Base-by-base conservation (phyloP, 2,329 filamentous ascomycete genomes). In the Myriosclerotinia duriaeana region DNA sequence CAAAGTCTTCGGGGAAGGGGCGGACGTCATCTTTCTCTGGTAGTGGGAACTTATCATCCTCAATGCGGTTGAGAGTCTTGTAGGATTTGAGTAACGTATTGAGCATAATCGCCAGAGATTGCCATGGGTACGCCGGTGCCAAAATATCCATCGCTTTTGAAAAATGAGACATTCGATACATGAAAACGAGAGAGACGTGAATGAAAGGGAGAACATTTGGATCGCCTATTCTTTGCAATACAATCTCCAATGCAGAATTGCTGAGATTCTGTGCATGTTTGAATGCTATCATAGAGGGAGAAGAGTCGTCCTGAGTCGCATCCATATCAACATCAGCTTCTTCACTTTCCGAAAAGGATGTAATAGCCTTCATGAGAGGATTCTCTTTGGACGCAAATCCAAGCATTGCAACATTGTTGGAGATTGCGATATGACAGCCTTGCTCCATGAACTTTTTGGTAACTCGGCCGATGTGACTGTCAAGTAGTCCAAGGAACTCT, bases 381-480 rank as follows among this genome's bases (percentile, higher is more conserved):
- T 73, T 77, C 0, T 74, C 74, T 40, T 73, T 70, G 0, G 71
- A 67, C 5, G 71, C 75, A 68, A 74, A 77, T 4, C 72, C 72
- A 40, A 75, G 68, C 58, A 77, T 69, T 0, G 74, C 73, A 44
- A 76, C 71, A 26, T 65, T 67, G 53, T 77, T 77, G 6, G 84
- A 79, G 2, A 89, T 81, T 0, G 82, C 85, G 38, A 89, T 83
- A 54, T 85, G 81, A 22, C 85, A 84, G 0, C 80, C 82, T 70
- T 82, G 80, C 48, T 82, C 80, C 72, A 80, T 80, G 53, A 74
- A 73, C 34, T 72, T 76, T 20, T 67, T 53, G 87, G 40, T 82
- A 77, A 58, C 82, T 78, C 1, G 81, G 78, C 0, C 80, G 60
- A 92, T 88, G 17, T 88, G 83, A 5, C 77, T 77, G 66, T 89